These are phyloP conservation scores for Apiospora sp. DNA, from an alignment of 2,329 filamentous ascomycete species.

Conservation along the genomic window DNA sequence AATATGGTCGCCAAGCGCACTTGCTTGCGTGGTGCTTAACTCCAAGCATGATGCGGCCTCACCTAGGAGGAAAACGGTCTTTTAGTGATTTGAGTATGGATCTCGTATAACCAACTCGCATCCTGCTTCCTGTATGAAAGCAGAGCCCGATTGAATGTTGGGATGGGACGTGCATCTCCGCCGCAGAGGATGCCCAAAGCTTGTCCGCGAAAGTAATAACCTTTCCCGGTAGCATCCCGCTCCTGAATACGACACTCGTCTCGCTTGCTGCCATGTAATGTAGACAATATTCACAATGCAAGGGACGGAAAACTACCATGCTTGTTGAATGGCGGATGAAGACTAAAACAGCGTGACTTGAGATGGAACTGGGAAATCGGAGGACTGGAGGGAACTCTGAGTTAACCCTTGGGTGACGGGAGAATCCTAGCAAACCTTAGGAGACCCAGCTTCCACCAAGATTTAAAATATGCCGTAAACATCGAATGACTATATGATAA, in stretches of 20 bases:
- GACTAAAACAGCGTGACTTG: not conserved
- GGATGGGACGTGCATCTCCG: slow-evolving; percentile 12
- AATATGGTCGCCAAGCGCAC: not conserved
- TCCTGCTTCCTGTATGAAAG: not conserved
- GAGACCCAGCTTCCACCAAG: not conserved
- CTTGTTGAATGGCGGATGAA: not conserved
- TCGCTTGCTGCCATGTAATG: not conserved
- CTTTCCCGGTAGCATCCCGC: not conserved
- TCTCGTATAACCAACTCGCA: not conserved
- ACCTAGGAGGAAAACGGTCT: not conserved
- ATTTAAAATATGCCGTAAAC: not conserved
- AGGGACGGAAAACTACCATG: not conserved
- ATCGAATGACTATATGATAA: not conserved
- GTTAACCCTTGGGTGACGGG: not conserved
- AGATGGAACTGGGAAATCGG: not conserved
- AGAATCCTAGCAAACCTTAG: not conserved
- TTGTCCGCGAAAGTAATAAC: not conserved
- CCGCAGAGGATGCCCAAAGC: not conserved
- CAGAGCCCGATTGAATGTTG: not conserved
- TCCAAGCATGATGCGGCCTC: not conserved
- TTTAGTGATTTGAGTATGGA: not conserved
- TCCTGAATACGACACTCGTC: not conserved
- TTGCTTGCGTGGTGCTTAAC: not conserved
- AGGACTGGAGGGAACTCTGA: not conserved
- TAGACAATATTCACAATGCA: not conserved